Conservation (phyloP, 352 stramenopile genomes). For the Phytophthora idaei region DNA sequence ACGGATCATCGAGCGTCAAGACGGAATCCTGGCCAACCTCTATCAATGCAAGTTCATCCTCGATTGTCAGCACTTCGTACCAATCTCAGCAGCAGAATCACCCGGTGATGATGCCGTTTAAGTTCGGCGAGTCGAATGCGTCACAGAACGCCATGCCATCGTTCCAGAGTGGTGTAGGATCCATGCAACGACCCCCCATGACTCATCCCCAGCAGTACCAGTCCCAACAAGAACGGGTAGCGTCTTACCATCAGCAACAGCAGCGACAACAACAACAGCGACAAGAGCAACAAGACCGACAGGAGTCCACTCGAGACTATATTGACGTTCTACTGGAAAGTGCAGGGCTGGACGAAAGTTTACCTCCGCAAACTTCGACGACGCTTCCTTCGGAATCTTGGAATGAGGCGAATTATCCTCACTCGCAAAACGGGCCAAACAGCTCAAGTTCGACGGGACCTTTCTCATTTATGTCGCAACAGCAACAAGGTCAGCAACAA, state of each 20-base stretch:
- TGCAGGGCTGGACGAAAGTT: slow-evolving; percentile 53
- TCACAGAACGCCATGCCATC: slow-evolving; percentile 5
- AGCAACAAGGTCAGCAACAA: slow-evolving; percentile 38
- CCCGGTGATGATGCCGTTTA: slow-evolving; percentile 45
- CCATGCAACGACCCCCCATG: slow-evolving; percentile 26
- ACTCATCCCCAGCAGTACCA: slow-evolving; percentile 34
- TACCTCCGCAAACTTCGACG: slow-evolving; percentile 40
- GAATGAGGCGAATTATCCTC: slow-evolving; percentile 26
- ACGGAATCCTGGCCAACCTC: slow-evolving; percentile 22
- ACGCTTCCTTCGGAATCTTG: slow-evolving; percentile 31
- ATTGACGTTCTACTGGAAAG: slow-evolving; percentile 69
- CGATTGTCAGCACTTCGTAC: slow-evolving; percentile 13
- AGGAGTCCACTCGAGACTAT: slow-evolving; percentile 40
- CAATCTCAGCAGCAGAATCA: slow-evolving; percentile 21
- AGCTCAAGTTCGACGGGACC: slow-evolving; percentile 11
- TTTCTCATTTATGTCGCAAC: slow-evolving; percentile 34
- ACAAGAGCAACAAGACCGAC: slow-evolving; percentile 18
- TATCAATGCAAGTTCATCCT: slow-evolving; percentile 20
- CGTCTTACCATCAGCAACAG: slow-evolving; percentile 11
- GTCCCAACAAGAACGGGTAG: slow-evolving; percentile 26
- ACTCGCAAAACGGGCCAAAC: slow-evolving; percentile 19
- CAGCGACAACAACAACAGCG: slow-evolving; percentile 13
- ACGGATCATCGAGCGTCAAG: slow-evolving; percentile 21
- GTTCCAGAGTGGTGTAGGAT: slow-evolving; percentile 22
- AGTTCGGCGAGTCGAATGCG: slow-evolving; percentile 36